A percentile compares a stretch with the other conserved stretches of the same genome.
These are phyloP conservation scores for Lithospermum erythrorhizon DNA, from an alignment of 257 asterid species.

Conservation along the genomic window DNA sequence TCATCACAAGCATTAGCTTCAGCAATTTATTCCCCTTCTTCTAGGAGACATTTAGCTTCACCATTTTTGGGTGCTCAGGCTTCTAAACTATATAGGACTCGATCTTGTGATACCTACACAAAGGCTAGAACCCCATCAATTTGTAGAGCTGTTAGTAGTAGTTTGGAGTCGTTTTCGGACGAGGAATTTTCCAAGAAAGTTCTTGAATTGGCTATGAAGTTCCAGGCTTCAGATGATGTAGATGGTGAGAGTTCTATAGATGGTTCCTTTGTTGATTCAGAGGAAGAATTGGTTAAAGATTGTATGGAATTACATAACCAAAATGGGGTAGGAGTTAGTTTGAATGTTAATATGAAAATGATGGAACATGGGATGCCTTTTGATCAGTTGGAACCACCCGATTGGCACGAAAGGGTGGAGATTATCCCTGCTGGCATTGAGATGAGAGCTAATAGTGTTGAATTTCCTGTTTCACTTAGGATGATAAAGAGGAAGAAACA, in stretches of 20 bases:
- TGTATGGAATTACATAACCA: background rate
- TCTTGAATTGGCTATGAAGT: constrained; percentile 36
- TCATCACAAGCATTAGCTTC: constrained; percentile 58
- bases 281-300: constrained; percentile 1
- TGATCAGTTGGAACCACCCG: constrained; percentile 41
- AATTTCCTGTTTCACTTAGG: constrained; percentile 74
- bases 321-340: background rate
- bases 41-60: constrained; percentile 33
- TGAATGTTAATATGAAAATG: constrained; percentile 14
- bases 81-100: constrained; percentile 33
- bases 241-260: constrained; percentile 8
- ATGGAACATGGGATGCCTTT: constrained; percentile 23
- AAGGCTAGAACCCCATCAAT: constrained; percentile 22
- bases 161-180: constrained; percentile 64
- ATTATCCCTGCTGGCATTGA: constrained; percentile 52
- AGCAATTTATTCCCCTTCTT: constrained; percentile 44
- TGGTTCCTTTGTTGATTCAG: constrained; percentile 1
- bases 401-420: constrained; percentile 42
- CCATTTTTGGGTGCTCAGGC: constrained; percentile 25
- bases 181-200: constrained; percentile 64
- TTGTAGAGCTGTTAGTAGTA: constrained; percentile 38
- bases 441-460: constrained; percentile 57
- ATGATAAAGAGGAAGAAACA: constrained; percentile 66
- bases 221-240: constrained; percentile 25
- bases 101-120: no score